Conservation (phyloP, 2,329 filamentous ascomycete genomes). For the Cercospora zeina region DNA sequence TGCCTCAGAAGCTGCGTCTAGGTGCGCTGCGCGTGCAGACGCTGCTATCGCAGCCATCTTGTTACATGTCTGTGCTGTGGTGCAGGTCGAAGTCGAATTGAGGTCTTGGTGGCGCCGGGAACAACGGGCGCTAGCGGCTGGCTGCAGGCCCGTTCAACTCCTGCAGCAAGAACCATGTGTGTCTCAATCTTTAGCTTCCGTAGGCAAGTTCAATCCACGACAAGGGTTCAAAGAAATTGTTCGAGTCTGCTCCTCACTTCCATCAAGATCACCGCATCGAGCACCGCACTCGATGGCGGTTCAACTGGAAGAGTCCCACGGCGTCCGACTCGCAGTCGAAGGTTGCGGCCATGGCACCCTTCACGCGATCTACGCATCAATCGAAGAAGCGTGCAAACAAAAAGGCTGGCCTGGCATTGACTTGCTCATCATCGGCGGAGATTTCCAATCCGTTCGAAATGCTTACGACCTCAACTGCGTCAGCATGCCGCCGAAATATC, state of each 20-base stretch:
- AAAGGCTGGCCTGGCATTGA: conserved; percentile 82
- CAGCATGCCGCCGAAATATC: conserved; percentile 86
- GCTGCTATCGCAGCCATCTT: conserved; percentile 7
- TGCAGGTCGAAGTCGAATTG: background rate
- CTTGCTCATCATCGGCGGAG: conserved; percentile 89
- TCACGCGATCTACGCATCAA: conserved; percentile 83
- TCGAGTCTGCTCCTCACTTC: background rate
- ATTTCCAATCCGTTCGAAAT: conserved; percentile 93
- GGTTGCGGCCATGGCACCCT: conserved; percentile 92
- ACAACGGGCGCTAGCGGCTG: conserved; percentile 16
- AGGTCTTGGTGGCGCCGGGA: background rate
- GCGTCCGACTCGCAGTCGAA: conserved; percentile 75
- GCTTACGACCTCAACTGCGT: conserved; percentile 83
- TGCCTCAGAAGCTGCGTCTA: conserved; percentile 10
- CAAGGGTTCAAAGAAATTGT: background rate
- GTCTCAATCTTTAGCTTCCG: background rate
- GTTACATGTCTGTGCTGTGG: background rate
- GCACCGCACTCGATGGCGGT: conserved; percentile 3
- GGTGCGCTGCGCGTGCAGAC: conserved; percentile 1
- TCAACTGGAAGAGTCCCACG: conserved; percentile 18
- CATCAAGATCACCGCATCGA: background rate
- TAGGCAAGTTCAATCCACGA: background rate
- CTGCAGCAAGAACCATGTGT: background rate
- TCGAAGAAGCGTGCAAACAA: conserved; percentile 65
- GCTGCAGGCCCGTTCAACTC: conserved; percentile 2